phyloP scores from a whole-genome alignment of 2,329 filamentous ascomycete species.

The Cordyceps fumosorosea region DNA sequence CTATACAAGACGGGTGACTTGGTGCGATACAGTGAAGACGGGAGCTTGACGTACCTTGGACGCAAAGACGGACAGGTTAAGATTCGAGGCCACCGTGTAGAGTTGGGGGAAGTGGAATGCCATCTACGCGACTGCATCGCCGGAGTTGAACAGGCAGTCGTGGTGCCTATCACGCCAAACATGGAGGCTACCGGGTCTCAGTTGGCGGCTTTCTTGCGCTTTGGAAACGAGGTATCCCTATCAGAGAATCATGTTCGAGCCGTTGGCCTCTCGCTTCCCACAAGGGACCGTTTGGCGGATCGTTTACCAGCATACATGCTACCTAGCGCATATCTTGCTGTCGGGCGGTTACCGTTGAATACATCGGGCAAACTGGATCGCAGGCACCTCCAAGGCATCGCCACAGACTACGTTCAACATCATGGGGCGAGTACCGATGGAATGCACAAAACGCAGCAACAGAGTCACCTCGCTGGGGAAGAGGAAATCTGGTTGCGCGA shows the following conservation, averaged over 20 bases:
- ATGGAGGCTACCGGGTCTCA: background rate
- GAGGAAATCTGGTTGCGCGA: background rate
- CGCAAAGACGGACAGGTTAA: slow-evolving; percentile 49
- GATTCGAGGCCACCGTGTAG: slow-evolving; percentile 45
- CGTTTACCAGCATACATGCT: slow-evolving; percentile 32
- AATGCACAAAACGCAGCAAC: background rate
- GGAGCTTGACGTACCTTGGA: slow-evolving; percentile 35
- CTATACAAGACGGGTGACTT: slow-evolving; percentile 44
- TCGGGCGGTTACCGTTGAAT: slow-evolving; percentile 33
- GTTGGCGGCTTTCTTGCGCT: background rate
- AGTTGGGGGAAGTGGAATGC: slow-evolving; percentile 23
- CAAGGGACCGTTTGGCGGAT: background rate
- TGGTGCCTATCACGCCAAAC: background rate
- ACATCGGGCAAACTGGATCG: slow-evolving; percentile 39
- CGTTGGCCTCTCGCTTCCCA: background rate
- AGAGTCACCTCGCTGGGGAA: background rate
- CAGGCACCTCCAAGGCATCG: slow-evolving; percentile 20
- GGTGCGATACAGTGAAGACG: slow-evolving; percentile 29
- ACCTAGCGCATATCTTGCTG: slow-evolving; percentile 33
- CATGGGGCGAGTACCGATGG: background rate
- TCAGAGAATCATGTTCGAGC: background rate
- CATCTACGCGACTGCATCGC: background rate
- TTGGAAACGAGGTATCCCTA: background rate
- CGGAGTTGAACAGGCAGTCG: background rate
- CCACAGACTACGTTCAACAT: background rate